phyloP scores from a whole-genome alignment of 1,139 yeast species.

The Diutina neorugosa region DNA sequence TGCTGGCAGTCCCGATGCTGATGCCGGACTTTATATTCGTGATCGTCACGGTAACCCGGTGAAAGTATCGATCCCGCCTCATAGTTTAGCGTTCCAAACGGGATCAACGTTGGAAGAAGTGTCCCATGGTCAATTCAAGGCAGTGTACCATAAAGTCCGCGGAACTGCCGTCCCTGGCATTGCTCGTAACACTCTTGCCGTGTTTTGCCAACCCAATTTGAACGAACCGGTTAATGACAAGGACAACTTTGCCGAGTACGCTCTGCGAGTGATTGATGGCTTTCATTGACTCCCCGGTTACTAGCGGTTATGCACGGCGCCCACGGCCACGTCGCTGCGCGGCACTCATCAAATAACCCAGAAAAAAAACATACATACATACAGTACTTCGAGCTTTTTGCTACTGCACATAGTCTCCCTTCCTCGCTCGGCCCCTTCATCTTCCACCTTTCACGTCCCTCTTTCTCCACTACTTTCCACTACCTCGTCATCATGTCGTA shows the following conservation, averaged over 20 bases:
- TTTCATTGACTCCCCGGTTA: not conserved
- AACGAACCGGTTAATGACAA: slow-evolving; percentile 31
- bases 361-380: not conserved
- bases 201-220: slow-evolving; percentile 52
- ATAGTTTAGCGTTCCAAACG: slow-evolving; percentile 52
- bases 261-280: slow-evolving; percentile 22
- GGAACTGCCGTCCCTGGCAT: slow-evolving; percentile 26
- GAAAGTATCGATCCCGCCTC: slow-evolving; percentile 42
- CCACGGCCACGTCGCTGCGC: not conserved
- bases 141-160: slow-evolving; percentile 49
- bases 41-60: slow-evolving; percentile 33
- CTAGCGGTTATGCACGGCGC: not conserved
- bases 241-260: slow-evolving; percentile 39
- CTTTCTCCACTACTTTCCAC: not conserved
- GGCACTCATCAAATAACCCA: not conserved
- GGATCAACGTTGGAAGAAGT: slow-evolving; percentile 50
- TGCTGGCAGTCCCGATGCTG: slow-evolving; percentile 27
- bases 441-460: too few relatives aligned
- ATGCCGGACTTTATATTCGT: slow-evolving; percentile 42
- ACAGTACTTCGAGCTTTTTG: too few relatives aligned
- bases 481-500: not conserved
- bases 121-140: slow-evolving; percentile 38
- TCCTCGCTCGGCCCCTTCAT: too few relatives aligned
- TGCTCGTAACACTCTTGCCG: slow-evolving; percentile 49
- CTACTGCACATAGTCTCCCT: not conserved